These are phyloP conservation scores for Alternaria sp. DNA, from an alignment of 2,329 filamentous ascomycete genomes.

Conservation along the genomic window DNA sequence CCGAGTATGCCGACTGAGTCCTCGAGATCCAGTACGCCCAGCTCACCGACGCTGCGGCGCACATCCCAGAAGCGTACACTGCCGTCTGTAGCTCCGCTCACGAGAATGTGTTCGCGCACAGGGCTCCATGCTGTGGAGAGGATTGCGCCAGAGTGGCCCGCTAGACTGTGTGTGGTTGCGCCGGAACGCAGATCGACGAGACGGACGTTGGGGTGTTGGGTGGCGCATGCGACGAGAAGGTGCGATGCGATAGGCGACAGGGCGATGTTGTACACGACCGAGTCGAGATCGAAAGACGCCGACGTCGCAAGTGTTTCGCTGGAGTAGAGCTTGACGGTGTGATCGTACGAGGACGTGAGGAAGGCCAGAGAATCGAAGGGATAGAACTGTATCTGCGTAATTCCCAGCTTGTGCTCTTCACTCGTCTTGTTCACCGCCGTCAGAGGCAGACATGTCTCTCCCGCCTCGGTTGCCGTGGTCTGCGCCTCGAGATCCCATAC, in stretches of 20 bases:
- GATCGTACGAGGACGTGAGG: conserved; percentile 78
- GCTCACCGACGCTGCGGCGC: conserved; percentile 74
- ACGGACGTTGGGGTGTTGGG: conserved; percentile 82
- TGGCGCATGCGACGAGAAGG: conserved; percentile 85
- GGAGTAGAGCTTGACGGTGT: conserved; percentile 76
- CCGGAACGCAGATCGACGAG: conserved; percentile 87
- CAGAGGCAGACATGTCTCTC: conserved; percentile 33
- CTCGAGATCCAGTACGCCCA: conserved; percentile 83
- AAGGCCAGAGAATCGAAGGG: conserved; percentile 79
- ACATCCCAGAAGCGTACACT: conserved; percentile 87
- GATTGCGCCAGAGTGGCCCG: conserved; percentile 61
- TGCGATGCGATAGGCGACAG: conserved; percentile 75
- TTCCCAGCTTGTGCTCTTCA: conserved; percentile 67
- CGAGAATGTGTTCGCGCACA: conserved; percentile 76
- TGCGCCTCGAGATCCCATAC: conserved; percentile 80
- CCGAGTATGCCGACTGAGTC: conserved; percentile 73
- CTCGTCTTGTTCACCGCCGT: conserved; percentile 36
- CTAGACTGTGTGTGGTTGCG: conserved; percentile 63
- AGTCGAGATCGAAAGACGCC: conserved; percentile 71
- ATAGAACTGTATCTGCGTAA: conserved; percentile 79
- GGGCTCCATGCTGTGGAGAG: conserved; percentile 80
- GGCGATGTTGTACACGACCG: conserved; percentile 77
- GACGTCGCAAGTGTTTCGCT: conserved; percentile 67
- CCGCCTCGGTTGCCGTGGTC: conserved; percentile 19
- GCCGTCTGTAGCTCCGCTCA: conserved; percentile 84